Conservation (phyloP, 2,329 filamentous ascomycete genomes). For the Penicillium sp. region DNA sequence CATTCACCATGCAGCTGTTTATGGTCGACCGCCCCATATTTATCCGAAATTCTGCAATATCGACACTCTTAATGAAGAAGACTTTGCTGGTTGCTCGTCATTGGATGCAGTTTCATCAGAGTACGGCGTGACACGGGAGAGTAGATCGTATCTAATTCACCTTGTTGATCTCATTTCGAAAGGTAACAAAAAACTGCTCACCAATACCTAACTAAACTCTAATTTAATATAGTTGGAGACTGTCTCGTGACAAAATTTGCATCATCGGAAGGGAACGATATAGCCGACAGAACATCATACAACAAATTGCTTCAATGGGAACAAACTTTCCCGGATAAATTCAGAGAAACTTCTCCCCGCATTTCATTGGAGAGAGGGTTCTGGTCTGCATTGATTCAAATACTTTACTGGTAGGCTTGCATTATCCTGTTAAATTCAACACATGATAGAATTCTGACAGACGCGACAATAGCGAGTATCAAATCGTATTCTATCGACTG, state of each 20-base stretch:
- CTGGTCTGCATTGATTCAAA: background rate
- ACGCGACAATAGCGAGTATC: constrained; percentile 1
- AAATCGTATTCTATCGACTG: background rate
- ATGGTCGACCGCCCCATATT: constrained; percentile 3
- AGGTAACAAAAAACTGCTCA: background rate
- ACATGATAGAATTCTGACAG: background rate
- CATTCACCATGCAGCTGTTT: background rate
- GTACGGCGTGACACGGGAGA: background rate
- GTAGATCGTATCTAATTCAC: background rate
- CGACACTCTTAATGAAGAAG: background rate
- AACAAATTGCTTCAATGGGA: background rate
- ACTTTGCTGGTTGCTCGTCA: background rate
- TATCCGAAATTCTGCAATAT: background rate
- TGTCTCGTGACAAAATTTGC: background rate
- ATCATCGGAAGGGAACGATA: background rate
- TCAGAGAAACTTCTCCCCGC: background rate
- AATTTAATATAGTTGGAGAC: background rate
- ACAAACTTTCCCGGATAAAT: background rate
- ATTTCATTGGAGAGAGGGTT: constrained; percentile 1
- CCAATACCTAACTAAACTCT: background rate
- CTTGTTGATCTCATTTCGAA: background rate
- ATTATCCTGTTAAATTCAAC: background rate
- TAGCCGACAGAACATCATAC: constrained; percentile 1
- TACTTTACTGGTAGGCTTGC: background rate
- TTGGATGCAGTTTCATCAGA: background rate